phyloP scores from a whole-genome alignment of 2,329 filamentous ascomycete species.

The Penicillium frequentans region DNA sequence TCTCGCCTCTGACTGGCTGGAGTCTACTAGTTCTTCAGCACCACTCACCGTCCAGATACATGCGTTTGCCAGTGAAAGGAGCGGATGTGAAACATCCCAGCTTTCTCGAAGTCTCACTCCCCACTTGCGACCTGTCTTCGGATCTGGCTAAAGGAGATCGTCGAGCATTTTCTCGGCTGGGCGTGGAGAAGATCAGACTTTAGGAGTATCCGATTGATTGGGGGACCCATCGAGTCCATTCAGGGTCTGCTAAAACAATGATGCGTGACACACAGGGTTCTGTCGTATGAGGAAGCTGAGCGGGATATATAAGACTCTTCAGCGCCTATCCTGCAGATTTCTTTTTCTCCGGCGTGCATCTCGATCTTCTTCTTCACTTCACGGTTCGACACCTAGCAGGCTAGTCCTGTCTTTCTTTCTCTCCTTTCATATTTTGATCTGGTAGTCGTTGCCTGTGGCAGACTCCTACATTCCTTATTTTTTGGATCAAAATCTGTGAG shows the following conservation, averaged over 20 bases:
- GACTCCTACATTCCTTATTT: constrained; percentile 19
- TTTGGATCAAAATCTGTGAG: neutral
- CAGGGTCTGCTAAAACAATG: neutral
- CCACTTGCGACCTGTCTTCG: constrained; percentile 4
- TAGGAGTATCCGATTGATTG: constrained; percentile 20
- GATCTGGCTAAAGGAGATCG: constrained; percentile 2
- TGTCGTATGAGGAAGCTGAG: constrained; percentile 8
- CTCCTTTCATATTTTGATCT: constrained; percentile 22
- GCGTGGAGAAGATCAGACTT: constrained; percentile 15
- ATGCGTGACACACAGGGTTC: neutral
- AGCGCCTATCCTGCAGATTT: constrained; percentile 14
- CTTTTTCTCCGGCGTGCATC: constrained; percentile 20
- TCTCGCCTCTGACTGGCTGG: constrained; percentile 15
- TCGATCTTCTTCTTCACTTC: constrained; percentile 19
- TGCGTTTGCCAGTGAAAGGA: neutral
- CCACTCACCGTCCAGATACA: constrained; percentile 7
- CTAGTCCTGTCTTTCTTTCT: constrained; percentile 37
- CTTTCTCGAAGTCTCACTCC: constrained; percentile 5
- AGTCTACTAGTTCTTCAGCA: neutral
- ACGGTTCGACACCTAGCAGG: constrained; percentile 32
- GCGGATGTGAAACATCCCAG: constrained; percentile 20
- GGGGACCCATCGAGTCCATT: constrained; percentile 8
- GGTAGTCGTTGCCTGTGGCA: constrained; percentile 36
- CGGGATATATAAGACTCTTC: constrained; percentile 23
- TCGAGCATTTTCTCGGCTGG: constrained; percentile 1